These are phyloP conservation scores for Fulvia fulva DNA, from an alignment of 2,329 filamentous ascomycete genomes.

Conservation along the genomic window DNA sequence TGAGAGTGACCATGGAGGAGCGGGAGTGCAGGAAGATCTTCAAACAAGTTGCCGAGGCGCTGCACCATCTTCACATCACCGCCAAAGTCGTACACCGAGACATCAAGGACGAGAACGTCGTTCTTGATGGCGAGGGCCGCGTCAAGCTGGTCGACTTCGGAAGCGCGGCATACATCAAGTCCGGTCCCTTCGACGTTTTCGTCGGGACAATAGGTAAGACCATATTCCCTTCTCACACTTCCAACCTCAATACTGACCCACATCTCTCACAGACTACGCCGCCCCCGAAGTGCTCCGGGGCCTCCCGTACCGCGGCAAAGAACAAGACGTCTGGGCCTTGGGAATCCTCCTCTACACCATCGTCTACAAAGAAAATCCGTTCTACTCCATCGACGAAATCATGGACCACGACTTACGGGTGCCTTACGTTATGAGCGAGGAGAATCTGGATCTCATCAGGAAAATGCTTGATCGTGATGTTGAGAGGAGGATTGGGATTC, in stretches of 20 bases:
- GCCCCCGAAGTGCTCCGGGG: constrained; percentile 96
- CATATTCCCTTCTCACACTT: background rate
- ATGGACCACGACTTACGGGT: constrained; percentile 94
- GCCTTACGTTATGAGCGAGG: constrained; percentile 82
- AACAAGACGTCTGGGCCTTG: constrained; percentile 97
- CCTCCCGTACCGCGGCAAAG: constrained; percentile 86
- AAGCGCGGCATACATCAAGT: constrained; percentile 96
- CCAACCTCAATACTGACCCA: background rate
- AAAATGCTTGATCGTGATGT: constrained; percentile 92
- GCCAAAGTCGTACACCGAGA: constrained; percentile 92
- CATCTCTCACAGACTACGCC: constrained; percentile 70
- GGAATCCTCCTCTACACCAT: constrained; percentile 97
- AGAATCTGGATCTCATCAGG: constrained; percentile 86
- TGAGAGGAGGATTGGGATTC: constrained; percentile 75
- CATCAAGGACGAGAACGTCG: constrained; percentile 98
- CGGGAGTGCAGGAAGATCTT: constrained; percentile 92
- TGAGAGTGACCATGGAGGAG: constrained; percentile 95
- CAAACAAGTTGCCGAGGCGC: constrained; percentile 80
- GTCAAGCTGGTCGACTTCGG: constrained; percentile 99
- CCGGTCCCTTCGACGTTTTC: constrained; percentile 96
- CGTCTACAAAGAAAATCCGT: constrained; percentile 98
- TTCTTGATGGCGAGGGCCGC: constrained; percentile 88
- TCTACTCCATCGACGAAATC: constrained; percentile 98
- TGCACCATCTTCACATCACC: constrained; percentile 87
- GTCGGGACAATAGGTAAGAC: constrained; percentile 94